Base-by-base conservation (phyloP, 208 protist genomes). In the Zelonia costaricensis region DNA sequence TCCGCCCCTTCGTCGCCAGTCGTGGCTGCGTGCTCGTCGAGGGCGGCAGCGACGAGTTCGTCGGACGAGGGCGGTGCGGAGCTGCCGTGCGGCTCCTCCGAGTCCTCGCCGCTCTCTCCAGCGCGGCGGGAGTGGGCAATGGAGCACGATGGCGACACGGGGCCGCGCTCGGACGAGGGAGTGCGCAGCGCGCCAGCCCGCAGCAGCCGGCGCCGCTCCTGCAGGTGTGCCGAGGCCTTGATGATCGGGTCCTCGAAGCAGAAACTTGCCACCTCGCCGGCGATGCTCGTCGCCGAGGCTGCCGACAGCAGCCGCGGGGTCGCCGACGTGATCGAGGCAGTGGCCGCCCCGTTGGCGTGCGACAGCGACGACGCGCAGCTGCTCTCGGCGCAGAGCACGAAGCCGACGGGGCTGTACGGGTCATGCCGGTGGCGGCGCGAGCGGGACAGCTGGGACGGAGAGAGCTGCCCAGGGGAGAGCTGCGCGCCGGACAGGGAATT, bases 201-300 rank as follows among this genome's bases (percentile, higher is more conserved):
- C 56, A 23, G 45, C 38, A 40, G 40, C 6, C 22, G 57, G 40
- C 57, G 65, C 20, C 43, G 65, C 65, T 72, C 65, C 5, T 42
- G 65, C 3, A 61, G 42, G n/a, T 35, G 48, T 4, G 65, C 55
- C 10, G 65, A 54, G 0, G 58, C 55, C 25, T 72, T 63, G 33
- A 72, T 72, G 10, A 65, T 47, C 18, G 65, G 65, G 16, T 72
- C 65, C 35, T 60, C 39, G 38, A 72, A 72, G 39, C 53, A 43
- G 43, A 65, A 72, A 27, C 40, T 59, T 1, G 22, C 42, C 20
- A 36, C 33, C 57, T 33, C 16, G n/a, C 23, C 16, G n/a, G 49
- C 23, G 18, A 4, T 18, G 28, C 65, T 40, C 13, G 53, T 53
- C 46, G 47, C 5, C 8, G 42, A 63, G 8, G 25, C 65, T 18